Evolutionary conservation across 2,329 filamentous ascomycete genomes (phyloP), one percentile per base, ranked within the genome.

Genomic region (Cytospora leucostoma): DNA sequence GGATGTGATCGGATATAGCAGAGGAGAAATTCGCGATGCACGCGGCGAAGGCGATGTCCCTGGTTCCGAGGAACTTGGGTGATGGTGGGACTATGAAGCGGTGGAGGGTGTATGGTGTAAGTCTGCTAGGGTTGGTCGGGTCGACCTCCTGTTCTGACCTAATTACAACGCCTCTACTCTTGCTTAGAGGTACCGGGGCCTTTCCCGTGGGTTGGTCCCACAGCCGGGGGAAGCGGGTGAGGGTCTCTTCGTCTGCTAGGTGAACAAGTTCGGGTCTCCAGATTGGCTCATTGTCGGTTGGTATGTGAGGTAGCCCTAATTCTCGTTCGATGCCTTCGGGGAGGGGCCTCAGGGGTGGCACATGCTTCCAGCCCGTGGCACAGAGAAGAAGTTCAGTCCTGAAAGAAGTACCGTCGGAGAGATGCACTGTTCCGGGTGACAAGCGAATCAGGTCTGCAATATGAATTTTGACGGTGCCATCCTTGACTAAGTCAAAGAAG

Each of bases 291-390:
- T 79, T 70, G 7, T 47, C 38, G 12, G 50, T 54, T 17, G 58
- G 58, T 4, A 54, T 10, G 15, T 63, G 61, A 47, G 61, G 61
- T 4, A 63, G 44, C 27, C 61, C 61, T 2, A 63, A 37, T 19
- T 59, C 61, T 19, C 35, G 54, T 34, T 63, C 61, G 12, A 63
- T 63, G 15, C 55, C 61, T 21, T 54, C 55, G 4, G 61, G 61
- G 12, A 63, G 15, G 34, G 59, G 59, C 7, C 17, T 53, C 17
- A 63, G 34, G 0, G 82, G 77, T 1, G 82, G 79, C 2, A 76
- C 72, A 51, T 82, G 77, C 67, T 82, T 80, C 86, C 86, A 88
- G 2, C 86, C 86, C 0, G 84, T 88, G 19, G 79, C 80, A 67
- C 80, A 85, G 63, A 84, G 75, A 3, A 89, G 70, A 0, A 78